Conservation (phyloP, 345 rosid species). For the Ceriops tagal region DNA sequence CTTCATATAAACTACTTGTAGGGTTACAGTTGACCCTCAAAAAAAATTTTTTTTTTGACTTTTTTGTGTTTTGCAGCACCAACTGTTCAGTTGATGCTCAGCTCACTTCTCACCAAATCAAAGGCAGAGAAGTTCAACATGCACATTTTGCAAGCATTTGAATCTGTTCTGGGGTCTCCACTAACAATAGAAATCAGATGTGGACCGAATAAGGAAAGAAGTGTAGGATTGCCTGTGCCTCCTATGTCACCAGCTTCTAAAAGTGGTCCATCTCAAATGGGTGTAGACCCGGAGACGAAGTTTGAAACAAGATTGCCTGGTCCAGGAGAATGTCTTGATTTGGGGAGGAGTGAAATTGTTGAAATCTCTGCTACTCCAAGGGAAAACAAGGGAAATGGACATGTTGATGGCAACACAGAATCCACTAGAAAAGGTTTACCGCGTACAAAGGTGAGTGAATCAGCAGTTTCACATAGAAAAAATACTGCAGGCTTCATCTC, state of each 20-base stretch:
- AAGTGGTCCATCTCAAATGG: conserved; percentile 35
- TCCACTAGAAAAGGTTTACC: conserved; percentile 30
- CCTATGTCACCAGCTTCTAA: conserved; percentile 40
- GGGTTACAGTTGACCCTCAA: neutral
- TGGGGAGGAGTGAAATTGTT: conserved; percentile 62
- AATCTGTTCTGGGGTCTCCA: conserved; percentile 69
- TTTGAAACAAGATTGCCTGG: conserved; percentile 16
- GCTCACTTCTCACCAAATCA: conserved; percentile 52
- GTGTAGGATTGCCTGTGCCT: conserved; percentile 29
- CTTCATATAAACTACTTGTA: neutral
- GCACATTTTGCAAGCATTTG: conserved; percentile 77
- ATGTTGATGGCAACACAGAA: conserved; percentile 27
- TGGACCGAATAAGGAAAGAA: conserved; percentile 45
- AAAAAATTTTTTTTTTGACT: neutral
- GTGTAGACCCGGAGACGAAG: conserved; percentile 19
- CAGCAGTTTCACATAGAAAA: conserved; percentile 27
- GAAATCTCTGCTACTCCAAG: conserved; percentile 52
- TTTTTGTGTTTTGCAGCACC: conserved; percentile 56
- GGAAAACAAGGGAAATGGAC: conserved; percentile 29
- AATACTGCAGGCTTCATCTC: conserved; percentile 19
- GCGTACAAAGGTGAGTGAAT: conserved; percentile 18
- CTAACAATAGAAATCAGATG: conserved; percentile 77
- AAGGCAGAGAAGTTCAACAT: conserved; percentile 69
- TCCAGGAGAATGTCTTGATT: conserved; percentile 27
- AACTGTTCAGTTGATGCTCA: conserved; percentile 67